These are phyloP conservation scores for Xylaria sp. DNA, from an alignment of 2,329 filamentous ascomycete species.

Conservation along the genomic window DNA sequence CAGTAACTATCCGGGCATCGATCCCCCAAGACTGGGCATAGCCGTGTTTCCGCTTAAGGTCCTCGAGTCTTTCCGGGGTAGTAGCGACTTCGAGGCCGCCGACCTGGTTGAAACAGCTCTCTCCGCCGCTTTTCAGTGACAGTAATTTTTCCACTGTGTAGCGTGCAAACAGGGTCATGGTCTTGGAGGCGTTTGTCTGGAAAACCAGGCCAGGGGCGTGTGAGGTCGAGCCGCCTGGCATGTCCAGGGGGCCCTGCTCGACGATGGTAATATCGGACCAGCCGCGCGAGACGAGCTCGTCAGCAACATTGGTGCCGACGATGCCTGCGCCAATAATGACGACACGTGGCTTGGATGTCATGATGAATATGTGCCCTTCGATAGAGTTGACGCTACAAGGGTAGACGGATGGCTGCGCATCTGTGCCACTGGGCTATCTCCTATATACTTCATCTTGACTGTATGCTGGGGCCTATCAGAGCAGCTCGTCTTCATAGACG, in stretches of 20 bases:
- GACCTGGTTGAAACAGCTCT: slow-evolving; percentile 31
- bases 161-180: slow-evolving; percentile 27
- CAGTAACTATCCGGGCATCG: slow-evolving; percentile 21
- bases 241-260: slow-evolving; percentile 27
- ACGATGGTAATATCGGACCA: slow-evolving; percentile 29
- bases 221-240: slow-evolving; percentile 28
- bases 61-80: slow-evolving; percentile 25
- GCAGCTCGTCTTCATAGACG: not conserved
- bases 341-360: slow-evolving; percentile 25
- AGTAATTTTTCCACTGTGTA: slow-evolving; percentile 27
- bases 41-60: slow-evolving; percentile 28
- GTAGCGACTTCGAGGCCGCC: slow-evolving; percentile 28
- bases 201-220: slow-evolving; percentile 29
- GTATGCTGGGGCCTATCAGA: slow-evolving; percentile 2
- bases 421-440: slow-evolving; percentile 8
- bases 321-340: slow-evolving; percentile 30
- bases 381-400: not conserved
- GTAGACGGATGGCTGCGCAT: not conserved
- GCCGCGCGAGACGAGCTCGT: slow-evolving; percentile 29
- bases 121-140: slow-evolving; percentile 20
- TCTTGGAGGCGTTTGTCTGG: slow-evolving; percentile 29
- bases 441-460: slow-evolving; percentile 24
- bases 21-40: slow-evolving; percentile 29
- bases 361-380: slow-evolving; percentile 17
- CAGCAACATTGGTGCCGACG: slow-evolving; percentile 29